phyloP scores from a whole-genome alignment of 2,329 filamentous ascomycete species.

The Exophiala calicioides region DNA sequence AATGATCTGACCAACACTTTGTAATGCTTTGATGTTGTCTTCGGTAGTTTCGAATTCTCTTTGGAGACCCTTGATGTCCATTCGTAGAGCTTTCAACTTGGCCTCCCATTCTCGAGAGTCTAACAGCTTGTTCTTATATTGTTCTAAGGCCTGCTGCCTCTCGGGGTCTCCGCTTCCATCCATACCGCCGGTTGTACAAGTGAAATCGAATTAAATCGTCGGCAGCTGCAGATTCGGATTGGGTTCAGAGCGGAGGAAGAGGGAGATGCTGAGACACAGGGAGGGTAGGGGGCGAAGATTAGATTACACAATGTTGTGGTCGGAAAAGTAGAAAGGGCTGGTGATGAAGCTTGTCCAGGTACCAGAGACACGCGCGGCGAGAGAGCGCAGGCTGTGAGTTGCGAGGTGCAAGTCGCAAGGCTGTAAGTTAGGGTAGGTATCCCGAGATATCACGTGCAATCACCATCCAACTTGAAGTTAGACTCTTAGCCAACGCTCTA shows the following conservation, averaged over 20 bases:
- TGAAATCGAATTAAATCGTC: background rate
- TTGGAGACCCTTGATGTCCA: conserved; percentile 94
- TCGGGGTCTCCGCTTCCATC: conserved; percentile 50
- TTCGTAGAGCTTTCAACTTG: conserved; percentile 88
- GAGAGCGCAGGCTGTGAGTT: conserved; percentile 7
- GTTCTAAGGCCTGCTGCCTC: conserved; percentile 68
- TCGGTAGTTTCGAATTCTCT: conserved; percentile 96
- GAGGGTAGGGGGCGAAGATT: background rate
- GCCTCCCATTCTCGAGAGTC: conserved; percentile 99
- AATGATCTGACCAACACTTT: conserved; percentile 99
- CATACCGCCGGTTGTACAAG: conserved; percentile 26
- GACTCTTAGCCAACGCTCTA: no score
- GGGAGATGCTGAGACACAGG: background rate
- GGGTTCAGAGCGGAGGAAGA: background rate
- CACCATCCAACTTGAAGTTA: background rate
- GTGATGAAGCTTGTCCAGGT: conserved; percentile 23
- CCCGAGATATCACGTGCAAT: conserved; percentile 12
- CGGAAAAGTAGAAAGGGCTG: conserved; percentile 2
- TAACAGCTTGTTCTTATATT: conserved; percentile 78
- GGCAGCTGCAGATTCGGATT: background rate
- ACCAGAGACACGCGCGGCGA: conserved; percentile 24
- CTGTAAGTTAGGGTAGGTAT: conserved; percentile 8
- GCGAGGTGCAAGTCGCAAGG: background rate
- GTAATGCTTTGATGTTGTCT: conserved; percentile 98
- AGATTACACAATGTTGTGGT: background rate